Conservation (phyloP, 495 filamentous ascomycete genomes). For the Daldinia decipiens region DNA sequence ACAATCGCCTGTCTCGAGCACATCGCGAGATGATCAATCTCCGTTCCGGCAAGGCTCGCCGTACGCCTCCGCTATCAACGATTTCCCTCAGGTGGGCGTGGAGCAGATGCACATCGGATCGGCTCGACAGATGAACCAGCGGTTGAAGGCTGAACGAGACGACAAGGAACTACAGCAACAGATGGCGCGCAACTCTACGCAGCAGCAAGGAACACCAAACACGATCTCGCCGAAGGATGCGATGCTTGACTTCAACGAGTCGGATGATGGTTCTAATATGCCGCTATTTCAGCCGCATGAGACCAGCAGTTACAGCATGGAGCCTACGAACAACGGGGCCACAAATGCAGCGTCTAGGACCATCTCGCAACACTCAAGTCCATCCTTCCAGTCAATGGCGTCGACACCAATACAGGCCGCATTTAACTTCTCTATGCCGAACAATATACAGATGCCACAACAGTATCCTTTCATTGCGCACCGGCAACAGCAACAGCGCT, state of each 20-base stretch:
- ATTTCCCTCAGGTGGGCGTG: slow-evolving; percentile 51
- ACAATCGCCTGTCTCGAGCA: slow-evolving; percentile 55
- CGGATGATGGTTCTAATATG: slow-evolving; percentile 72
- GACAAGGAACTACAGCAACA: slow-evolving; percentile 63
- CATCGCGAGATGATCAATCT: slow-evolving; percentile 73
- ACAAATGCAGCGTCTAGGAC: slow-evolving; percentile 20
- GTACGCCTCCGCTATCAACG: slow-evolving; percentile 63
- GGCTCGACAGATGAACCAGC: slow-evolving; percentile 67
- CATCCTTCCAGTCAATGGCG: slow-evolving; percentile 57
- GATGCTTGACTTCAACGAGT: slow-evolving; percentile 81
- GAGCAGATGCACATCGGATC: slow-evolving; percentile 62
- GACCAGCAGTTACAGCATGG: slow-evolving; percentile 44
- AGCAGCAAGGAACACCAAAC: slow-evolving; percentile 67
- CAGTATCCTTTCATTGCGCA: slow-evolving; percentile 67
- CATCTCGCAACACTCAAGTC: slow-evolving; percentile 47
- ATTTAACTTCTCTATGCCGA: slow-evolving; percentile 57
- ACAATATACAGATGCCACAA: slow-evolving; percentile 61
- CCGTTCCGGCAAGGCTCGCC: slow-evolving; percentile 85
- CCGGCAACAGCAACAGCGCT: slow-evolving; percentile 55
- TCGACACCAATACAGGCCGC: slow-evolving; percentile 52
- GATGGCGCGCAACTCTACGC: slow-evolving; percentile 55
- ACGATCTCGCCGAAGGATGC: slow-evolving; percentile 98
- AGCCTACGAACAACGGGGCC: slow-evolving; percentile 46
- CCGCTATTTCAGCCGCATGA: slow-evolving; percentile 72
- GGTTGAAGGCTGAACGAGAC: slow-evolving; percentile 68